Base-by-base conservation (phyloP, 495 filamentous ascomycete species). In the Hypoxylon cercidicola region DNA sequence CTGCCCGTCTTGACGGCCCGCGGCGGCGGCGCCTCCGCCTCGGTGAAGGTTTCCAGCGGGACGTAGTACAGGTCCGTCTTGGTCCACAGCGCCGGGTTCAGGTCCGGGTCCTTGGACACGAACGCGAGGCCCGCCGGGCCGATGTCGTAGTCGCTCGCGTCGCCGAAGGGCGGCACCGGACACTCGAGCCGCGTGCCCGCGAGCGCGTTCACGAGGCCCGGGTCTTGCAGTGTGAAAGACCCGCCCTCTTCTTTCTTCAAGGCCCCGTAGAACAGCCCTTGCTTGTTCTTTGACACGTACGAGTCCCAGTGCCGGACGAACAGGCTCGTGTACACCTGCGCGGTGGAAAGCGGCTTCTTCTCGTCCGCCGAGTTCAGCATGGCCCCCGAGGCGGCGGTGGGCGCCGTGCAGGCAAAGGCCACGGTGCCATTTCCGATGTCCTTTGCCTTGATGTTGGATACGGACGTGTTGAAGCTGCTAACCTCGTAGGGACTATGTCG, bases 281-380 rank as follows among this genome's bases (percentile, higher is more conserved):
- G 90, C 62, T 72, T 84, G 72, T 92, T 85, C n/a, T 90, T 84
- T 39, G 85, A 84, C 15, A 88, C 78, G 70, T 88, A 93, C 18
- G 73, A 73, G 64, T 93, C 90, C 91, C 91, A 94, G 69, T 94
- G 90, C 16, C 91, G 84, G 34, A 89, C 85, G 70, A 91, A 93
- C 43, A 91, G 81, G 55, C 81, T 83, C 48, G 85, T 84, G 68
- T 93, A 93, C 32, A 91, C 81, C 51, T 84, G 84, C 5, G 83
- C 91, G 11, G 83, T 81, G 11, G 88, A 87, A 4, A 77, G 68
- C 6, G 84, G 81, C 43, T 83, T 85, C 54, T 79, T 72, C 16
- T 82, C 88, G 0, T 81, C 76, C 52, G 87, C 78, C 10, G 80
- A 74, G 60, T 91, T 89, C 73, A 87, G 85, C 2, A 89, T 75